Base-by-base conservation (phyloP, 169 alveolate genomes). In the Plasmodium ovale region DNA sequence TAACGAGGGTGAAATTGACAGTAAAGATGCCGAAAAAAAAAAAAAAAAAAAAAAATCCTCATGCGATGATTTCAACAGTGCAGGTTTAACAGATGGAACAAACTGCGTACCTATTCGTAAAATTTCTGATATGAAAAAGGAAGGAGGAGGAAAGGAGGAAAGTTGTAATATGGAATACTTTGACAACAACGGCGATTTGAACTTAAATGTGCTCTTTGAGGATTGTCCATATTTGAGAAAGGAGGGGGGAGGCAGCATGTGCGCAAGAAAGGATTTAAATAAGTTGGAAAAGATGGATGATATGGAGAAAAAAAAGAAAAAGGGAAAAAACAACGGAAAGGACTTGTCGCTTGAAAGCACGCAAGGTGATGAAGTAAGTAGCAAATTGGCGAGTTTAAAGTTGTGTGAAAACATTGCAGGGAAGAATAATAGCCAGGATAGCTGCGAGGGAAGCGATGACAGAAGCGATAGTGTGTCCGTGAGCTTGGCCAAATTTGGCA, bases 181-280 rank as follows among this genome's bases (percentile, higher is more conserved):
- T 21, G 23, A 14, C 10, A 53, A 23, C 16, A 53, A 51, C 16
- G 21, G 27, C 19, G 56, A 27, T 59, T 16, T 21, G 2, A 19
- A 68, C 23, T 27, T 27, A 19, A 68, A 68, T 68, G 3, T 53
- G 0, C 23, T 53, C 5, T 53, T 53, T 16, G 82, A 44, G 21
- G 33, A 68, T 3, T 31, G 3, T 31, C 54, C n/a, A 16, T 0
- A 19, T 64, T 19, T 16, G 12, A 35, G 33, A 64, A 14, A 64
- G 19, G 72, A 35, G 3, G 39, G 56, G 51, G 72, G 53, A 10
- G n/a, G 60, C n/a, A 51, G 60, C n/a, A n/a, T n/a, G n/a, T n/a
- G n/a, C n/a, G 2, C 19, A 25, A 6, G 31, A 65, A 12, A 21
- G 16, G 5, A 14, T 14, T 9, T 7, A 14, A 44, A 44, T 12